A percentile compares a stretch with the other conserved stretches of the same genome.
Conservation (phyloP, 306 rosid genomes). For the Astragalus membranaceus region DNA sequence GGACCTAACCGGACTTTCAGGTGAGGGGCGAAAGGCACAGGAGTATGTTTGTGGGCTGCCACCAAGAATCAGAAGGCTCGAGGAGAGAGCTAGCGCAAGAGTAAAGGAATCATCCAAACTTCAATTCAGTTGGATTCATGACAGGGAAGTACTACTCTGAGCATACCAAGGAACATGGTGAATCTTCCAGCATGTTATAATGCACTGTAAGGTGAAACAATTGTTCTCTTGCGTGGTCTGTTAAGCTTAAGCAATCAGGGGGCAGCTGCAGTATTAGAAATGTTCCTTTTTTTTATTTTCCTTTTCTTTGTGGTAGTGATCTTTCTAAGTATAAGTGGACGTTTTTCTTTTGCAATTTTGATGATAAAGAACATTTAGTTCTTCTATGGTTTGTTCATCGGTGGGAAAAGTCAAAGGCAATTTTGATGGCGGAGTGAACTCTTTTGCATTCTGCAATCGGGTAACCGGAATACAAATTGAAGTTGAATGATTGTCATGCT, state of each 20-base stretch:
- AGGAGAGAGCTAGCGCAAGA: constrained; percentile 72
- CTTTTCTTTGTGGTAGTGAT: constrained; percentile 20
- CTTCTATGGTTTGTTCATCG: neutral
- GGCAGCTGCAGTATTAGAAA: constrained; percentile 33
- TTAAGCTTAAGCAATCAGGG: constrained; percentile 9
- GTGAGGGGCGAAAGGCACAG: constrained; percentile 75
- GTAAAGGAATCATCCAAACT: constrained; percentile 41
- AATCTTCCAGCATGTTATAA: constrained; percentile 5
- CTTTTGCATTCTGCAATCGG: neutral
- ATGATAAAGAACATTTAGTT: constrained; percentile 28
- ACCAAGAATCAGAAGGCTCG: constrained; percentile 78
- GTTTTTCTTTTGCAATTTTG: constrained; percentile 34
- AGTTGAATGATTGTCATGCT: neutral
- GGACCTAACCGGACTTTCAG: constrained; percentile 59
- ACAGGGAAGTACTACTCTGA: constrained; percentile 65
- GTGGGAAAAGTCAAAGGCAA: neutral
- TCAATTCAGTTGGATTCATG: constrained; percentile 72
- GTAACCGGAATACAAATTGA: neutral
- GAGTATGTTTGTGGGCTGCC: constrained; percentile 72
- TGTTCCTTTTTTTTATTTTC: constrained; percentile 17
- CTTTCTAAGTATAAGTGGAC: constrained; percentile 24
- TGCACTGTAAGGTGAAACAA: constrained; percentile 19
- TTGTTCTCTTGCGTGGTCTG: constrained; percentile 28
- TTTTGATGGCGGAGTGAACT: neutral
- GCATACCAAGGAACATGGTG: neutral